Conservation (phyloP, 2,329 filamentous ascomycete species). For the Hypoxylon sp. region DNA sequence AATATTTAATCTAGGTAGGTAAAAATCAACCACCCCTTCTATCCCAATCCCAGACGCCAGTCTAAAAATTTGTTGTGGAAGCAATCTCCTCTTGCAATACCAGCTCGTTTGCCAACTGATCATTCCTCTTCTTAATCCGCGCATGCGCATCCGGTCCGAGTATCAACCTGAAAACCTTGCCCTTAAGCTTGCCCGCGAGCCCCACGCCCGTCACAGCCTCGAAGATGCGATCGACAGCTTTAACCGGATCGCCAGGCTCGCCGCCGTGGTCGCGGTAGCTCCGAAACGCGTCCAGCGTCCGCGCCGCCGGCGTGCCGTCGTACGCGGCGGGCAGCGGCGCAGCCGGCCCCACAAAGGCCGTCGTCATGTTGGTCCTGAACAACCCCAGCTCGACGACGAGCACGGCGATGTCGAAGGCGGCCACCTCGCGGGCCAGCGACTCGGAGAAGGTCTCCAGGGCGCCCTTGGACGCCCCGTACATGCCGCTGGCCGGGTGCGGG, state of each 20-base stretch:
- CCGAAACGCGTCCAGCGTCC: constrained; percentile 12
- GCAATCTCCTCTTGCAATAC: constrained; percentile 35
- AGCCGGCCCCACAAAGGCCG: constrained; percentile 27
- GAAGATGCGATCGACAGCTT: constrained; percentile 49
- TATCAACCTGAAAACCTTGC: constrained; percentile 48
- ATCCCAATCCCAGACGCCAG: background rate
- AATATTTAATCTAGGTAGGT: too few species aligned
- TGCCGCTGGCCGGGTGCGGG: constrained; percentile 31
- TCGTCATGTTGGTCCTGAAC: constrained; percentile 54
- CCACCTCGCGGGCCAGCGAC: constrained; percentile 48
- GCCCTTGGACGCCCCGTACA: constrained; percentile 49
- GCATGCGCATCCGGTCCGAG: constrained; percentile 48
- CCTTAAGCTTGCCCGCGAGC: constrained; percentile 44
- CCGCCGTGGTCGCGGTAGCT: constrained; percentile 35
- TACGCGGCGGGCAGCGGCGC: constrained; percentile 37
- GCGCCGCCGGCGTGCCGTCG: constrained; percentile 32
- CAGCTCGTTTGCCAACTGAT: constrained; percentile 36
- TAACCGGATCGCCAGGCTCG: constrained; percentile 48
- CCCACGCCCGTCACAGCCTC: constrained; percentile 48
- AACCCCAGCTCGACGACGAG: constrained; percentile 54
- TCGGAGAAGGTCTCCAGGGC: constrained; percentile 53
- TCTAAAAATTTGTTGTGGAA: constrained; percentile 34
- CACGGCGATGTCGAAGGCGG: constrained; percentile 48
- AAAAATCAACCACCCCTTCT: too few species aligned
- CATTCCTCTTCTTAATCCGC: constrained; percentile 36